Evolutionary conservation across 331 rosid species (phyloP), one percentile per base, ranked within the genome.

Genomic region (Quercus tomentella): DNA sequence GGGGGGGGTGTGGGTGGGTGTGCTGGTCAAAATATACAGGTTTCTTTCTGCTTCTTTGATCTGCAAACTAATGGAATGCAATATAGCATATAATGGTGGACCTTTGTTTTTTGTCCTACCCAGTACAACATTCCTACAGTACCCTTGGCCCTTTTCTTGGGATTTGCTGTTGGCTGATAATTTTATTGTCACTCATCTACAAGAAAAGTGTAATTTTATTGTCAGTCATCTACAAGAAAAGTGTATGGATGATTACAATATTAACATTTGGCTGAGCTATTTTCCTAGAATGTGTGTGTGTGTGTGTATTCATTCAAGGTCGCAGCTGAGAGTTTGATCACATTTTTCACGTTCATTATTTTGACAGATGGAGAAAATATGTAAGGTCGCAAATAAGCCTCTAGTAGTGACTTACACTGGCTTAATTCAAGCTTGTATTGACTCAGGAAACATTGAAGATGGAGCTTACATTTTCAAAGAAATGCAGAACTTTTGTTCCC

Each of bases 401-500:
- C 92, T 95, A 14, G 98, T 94, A 56, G 97, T 94, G 86, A 94
- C 96, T 28, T 94, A 87, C 90, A 94, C 98, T 62, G 97, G 98
- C 82, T 78, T 95, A 86, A 86, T 95, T 84, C 92, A 95, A 91
- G 96, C 96, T 56, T 87, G 99, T 79, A 69, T 95, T 72, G 91
- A 89, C 63, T 75, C 96, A 26, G 91, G 93, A 82, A 84, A 86
- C 73, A 56, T 90, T 69, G 75, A 80, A 82, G 90, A 89, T 33
- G 97, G 88, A 51, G 91, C 84, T 61, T 90, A 87, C 80, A 86
- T 92, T 77, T 91, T 95, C 85, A 87, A 79, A 57, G 88, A 91
- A 78, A 93, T 93, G 97, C 83, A 86, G 87, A 87, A 87, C 71
- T 52, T 85, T 78, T 95, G 97, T 84, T 83, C 94, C 82, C 97